phyloP scores from a whole-genome alignment of 2,329 filamentous ascomycete species.

The Emericellopsis atlantica region DNA sequence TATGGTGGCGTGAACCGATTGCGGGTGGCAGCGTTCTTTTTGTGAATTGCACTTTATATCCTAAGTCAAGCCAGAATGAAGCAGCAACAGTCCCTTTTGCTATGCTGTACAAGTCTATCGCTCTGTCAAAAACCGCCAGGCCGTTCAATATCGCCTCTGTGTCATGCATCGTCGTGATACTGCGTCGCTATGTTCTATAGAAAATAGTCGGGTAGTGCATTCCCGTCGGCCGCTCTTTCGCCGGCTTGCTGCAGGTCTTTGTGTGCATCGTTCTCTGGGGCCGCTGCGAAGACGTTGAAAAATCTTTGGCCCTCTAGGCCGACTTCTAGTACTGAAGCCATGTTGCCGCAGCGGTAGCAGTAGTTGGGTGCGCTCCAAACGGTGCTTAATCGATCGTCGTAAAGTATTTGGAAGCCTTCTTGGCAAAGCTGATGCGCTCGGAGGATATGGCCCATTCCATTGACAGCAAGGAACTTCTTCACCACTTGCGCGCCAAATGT shows the following conservation, averaged over 20 bases:
- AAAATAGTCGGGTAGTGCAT: constrained; percentile 58
- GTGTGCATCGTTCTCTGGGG: constrained; percentile 86
- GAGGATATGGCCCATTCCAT: constrained; percentile 94
- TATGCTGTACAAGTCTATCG: constrained; percentile 1
- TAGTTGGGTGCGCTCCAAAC: constrained; percentile 98
- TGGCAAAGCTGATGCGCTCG: constrained; percentile 98
- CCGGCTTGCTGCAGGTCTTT: constrained; percentile 70
- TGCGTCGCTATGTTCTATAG: constrained; percentile 27
- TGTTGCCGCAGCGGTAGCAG: constrained; percentile 90
- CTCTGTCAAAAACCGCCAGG: neutral
- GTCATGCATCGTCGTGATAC: neutral
- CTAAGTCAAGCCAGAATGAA: neutral
- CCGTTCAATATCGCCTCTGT: neutral
- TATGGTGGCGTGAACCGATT: too few relatives aligned
- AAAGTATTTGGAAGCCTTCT: constrained; percentile 93
- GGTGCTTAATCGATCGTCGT: constrained; percentile 86
- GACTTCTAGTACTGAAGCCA: constrained; percentile 94
- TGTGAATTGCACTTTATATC: neutral
- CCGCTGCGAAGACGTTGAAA: constrained; percentile 96
- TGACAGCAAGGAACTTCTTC: constrained; percentile 94
- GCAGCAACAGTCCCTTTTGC: neutral
- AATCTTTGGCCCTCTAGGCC: constrained; percentile 85
- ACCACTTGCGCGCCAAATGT: constrained; percentile 97
- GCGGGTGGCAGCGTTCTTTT: too few relatives aligned
- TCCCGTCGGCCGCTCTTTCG: constrained; percentile 57